phyloP scores from a whole-genome alignment of 306 rosid genomes.

The Vicia faba region DNA sequence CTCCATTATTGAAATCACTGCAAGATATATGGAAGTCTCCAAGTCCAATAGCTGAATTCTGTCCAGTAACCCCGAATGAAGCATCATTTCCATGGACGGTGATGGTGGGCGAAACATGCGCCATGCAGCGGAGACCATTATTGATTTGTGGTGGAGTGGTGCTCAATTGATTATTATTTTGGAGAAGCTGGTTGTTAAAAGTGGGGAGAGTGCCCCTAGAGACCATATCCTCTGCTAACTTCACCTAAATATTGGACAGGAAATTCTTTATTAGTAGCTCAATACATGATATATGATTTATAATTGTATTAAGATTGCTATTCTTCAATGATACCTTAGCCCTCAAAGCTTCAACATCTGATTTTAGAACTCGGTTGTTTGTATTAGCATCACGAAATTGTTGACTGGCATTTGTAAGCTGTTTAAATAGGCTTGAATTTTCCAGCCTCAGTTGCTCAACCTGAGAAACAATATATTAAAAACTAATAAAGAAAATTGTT shows the following conservation, averaged over 20 bases:
- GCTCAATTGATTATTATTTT: constrained; percentile 54
- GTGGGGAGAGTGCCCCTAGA: constrained; percentile 66
- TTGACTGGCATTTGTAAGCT: constrained; percentile 63
- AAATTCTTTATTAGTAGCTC: not conserved
- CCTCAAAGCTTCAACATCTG: constrained; percentile 89
- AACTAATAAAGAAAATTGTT: constrained; percentile 5
- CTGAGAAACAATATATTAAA: constrained; percentile 40
- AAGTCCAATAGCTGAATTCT: constrained; percentile 43
- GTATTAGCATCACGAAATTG: constrained; percentile 72
- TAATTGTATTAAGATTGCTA: no score
- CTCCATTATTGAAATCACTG: constrained; percentile 49
- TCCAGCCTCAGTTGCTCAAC: constrained; percentile 62
- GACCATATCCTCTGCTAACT: constrained; percentile 90
- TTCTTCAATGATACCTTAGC: constrained; percentile 64
- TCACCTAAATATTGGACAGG: constrained; percentile 56
- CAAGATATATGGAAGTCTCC: constrained; percentile 43
- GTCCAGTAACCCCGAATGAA: constrained; percentile 51
- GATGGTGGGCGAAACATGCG: constrained; percentile 66
- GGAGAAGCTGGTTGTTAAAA: constrained; percentile 55
- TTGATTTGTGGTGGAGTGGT: constrained; percentile 46
- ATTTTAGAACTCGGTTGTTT: constrained; percentile 71
- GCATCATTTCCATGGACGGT: constrained; percentile 57
- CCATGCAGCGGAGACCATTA: constrained; percentile 32
- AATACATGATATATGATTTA: not conserved
- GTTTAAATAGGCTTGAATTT: constrained; percentile 56